Evolutionary conservation across 2,329 filamentous ascomycete genomes (phyloP).

Genomic region (Sporothrix luriei): DNA sequence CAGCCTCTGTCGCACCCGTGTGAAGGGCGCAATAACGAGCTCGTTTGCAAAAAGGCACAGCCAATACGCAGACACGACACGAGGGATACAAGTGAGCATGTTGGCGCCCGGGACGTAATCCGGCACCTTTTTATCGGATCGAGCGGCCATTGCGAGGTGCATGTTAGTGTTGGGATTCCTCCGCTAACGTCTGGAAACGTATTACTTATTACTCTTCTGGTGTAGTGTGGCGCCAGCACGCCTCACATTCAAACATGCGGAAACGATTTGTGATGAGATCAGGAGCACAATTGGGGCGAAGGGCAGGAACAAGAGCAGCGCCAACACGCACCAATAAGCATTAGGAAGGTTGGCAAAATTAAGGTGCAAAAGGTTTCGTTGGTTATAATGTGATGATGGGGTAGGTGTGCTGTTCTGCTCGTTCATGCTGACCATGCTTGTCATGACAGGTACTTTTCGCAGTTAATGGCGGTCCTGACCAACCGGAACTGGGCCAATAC

Average conservation of each 20-base stretch:
- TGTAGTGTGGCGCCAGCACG: not conserved
- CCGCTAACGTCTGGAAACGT: too few relatives aligned
- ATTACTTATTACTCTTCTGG: not conserved
- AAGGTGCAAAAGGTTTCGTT: not conserved
- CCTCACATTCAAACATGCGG: not conserved
- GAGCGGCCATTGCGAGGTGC: not conserved
- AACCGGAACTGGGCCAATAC: constrained; percentile 4
- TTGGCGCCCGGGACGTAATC: not conserved
- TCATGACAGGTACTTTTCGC: not conserved
- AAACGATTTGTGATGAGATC: not conserved
- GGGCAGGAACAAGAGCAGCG: not conserved
- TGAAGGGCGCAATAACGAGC: not conserved
- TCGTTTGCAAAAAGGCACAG: not conserved
- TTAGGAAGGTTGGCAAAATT: not conserved
- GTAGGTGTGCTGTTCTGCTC: not conserved
- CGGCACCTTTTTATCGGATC: not conserved
- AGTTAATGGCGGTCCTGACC: not conserved
- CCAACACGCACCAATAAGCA: not conserved
- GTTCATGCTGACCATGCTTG: not conserved
- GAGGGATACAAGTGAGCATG: not conserved
- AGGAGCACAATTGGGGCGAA: constrained; percentile 4
- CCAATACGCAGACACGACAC: constrained; percentile 11
- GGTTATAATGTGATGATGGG: not conserved
- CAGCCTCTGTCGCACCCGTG: not conserved
- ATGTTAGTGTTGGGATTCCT: not conserved